Conservation (phyloP, 805 yeast genomes). For the Grigorovia humatica region DNA sequence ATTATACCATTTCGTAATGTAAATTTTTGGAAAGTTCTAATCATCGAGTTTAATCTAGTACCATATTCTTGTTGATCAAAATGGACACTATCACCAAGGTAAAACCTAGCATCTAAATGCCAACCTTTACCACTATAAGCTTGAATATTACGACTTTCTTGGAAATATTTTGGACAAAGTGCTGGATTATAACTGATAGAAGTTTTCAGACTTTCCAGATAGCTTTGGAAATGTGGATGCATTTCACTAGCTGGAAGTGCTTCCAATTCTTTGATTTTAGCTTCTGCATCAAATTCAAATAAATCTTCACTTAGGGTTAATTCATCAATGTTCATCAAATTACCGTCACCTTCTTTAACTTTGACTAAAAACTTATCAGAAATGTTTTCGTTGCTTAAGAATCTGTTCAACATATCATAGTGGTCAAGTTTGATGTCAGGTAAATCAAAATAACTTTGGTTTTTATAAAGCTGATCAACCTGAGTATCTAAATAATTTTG, state of each 20-base stretch:
- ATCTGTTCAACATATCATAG: constrained; percentile 9
- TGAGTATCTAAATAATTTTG: constrained; percentile 5
- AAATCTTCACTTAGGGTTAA: constrained; percentile 13
- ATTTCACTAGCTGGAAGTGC: constrained; percentile 8
- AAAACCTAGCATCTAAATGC: constrained; percentile 54
- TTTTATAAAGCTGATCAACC: background rate
- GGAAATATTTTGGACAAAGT: constrained; percentile 33
- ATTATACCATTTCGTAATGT: constrained; percentile 35
- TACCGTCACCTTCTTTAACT: constrained; percentile 8
- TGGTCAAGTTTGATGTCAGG: constrained; percentile 15
- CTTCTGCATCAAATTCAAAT: constrained; percentile 21
- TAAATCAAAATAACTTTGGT: background rate
- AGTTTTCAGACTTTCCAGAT: constrained; percentile 28
- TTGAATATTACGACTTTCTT: constrained; percentile 9
- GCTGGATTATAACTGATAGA: constrained; percentile 25
- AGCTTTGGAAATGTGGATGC: constrained; percentile 18
- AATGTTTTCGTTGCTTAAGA: constrained; percentile 8
- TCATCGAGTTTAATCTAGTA: constrained; percentile 32
- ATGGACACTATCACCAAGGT: constrained; percentile 36
- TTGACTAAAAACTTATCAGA: constrained; percentile 6
- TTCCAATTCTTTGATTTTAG: constrained; percentile 20
- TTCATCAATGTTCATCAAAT: constrained; percentile 8
- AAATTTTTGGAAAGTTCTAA: constrained; percentile 44
- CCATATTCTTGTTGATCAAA: constrained; percentile 5
- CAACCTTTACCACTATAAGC: constrained; percentile 12